Conservation (phyloP, 805 yeast genomes). For the Barnettozyma wickerhamii region DNA sequence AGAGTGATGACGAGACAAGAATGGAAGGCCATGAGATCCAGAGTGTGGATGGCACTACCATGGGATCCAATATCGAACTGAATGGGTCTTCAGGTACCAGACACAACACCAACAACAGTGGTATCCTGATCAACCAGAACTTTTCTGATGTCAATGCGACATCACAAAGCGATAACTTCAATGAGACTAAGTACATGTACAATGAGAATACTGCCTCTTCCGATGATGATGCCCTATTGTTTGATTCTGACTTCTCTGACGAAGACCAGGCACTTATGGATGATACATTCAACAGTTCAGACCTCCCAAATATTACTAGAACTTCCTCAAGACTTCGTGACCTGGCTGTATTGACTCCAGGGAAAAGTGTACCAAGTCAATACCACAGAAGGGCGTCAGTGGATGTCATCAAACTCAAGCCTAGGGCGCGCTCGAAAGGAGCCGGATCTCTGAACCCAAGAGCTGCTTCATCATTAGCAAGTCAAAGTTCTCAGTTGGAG, state of each 20-base stretch:
- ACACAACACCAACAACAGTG: conserved; percentile 12
- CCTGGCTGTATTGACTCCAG: neutral
- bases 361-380: neutral
- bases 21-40: conserved; percentile 4
- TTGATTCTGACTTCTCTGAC: conserved; percentile 32
- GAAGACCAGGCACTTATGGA: conserved; percentile 39
- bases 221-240: conserved; percentile 23
- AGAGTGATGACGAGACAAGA: neutral
- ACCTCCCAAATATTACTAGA: conserved; percentile 22
- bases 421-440: conserved; percentile 13
- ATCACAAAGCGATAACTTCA: conserved; percentile 12
- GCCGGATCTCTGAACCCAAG: conserved; percentile 14
- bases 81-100: neutral
- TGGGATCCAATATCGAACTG: neutral
- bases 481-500: neutral
- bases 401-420: conserved; percentile 12
- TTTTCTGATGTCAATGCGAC: conserved; percentile 22
- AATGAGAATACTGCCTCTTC: conserved; percentile 24
- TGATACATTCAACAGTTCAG: conserved; percentile 33
- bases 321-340: conserved; percentile 13
- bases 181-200: conserved; percentile 15
- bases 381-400: conserved; percentile 19
- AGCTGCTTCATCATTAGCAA: neutral
- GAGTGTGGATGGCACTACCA: conserved; percentile 5
- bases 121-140: conserved; percentile 22